A percentile compares a stretch with the other conserved stretches of the same genome.
These are phyloP conservation scores for Clonostachys rosea DNA, from an alignment of 2,329 filamentous ascomycete genomes.

Conservation along the genomic window DNA sequence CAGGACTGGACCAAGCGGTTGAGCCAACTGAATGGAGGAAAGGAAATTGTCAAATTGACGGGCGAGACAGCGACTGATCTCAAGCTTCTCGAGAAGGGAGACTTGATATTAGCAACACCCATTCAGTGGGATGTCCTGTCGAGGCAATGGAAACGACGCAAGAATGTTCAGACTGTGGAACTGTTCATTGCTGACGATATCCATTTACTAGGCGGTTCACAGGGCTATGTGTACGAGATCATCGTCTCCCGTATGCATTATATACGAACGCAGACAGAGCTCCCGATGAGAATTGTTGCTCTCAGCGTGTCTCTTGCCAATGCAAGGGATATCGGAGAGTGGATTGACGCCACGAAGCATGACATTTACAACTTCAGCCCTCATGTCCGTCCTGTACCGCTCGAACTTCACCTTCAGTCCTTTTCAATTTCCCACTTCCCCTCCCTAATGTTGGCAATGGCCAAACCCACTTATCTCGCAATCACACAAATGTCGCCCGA, in stretches of 20 bases:
- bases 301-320: conserved; percentile 90
- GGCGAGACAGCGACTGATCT: conserved; percentile 90
- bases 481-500: conserved; percentile 84
- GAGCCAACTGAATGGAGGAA: conserved; percentile 69
- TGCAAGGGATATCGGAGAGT: conserved; percentile 90
- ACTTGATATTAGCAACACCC: conserved; percentile 89
- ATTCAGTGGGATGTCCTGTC: conserved; percentile 95
- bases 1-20: conserved; percentile 85
- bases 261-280: conserved; percentile 83
- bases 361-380: conserved; percentile 99
- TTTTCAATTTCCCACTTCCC: conserved; percentile 96
- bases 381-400: conserved; percentile 78
- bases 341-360: conserved; percentile 97
- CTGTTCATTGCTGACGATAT: conserved; percentile 94
- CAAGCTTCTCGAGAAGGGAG: conserved; percentile 79
- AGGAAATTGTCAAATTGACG: conserved; percentile 86
- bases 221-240: conserved; percentile 90
- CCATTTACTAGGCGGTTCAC: conserved; percentile 82
- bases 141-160: conserved; percentile 91
- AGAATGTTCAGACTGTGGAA: conserved; percentile 87
- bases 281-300: conserved; percentile 80
- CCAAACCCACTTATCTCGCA: conserved; percentile 85
- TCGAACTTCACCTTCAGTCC: conserved; percentile 92
- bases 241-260: conserved; percentile 98
- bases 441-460: conserved; percentile 97